Base-by-base conservation (phyloP, 2,329 filamentous ascomycete species). In the Pestalotiopsis sp. region DNA sequence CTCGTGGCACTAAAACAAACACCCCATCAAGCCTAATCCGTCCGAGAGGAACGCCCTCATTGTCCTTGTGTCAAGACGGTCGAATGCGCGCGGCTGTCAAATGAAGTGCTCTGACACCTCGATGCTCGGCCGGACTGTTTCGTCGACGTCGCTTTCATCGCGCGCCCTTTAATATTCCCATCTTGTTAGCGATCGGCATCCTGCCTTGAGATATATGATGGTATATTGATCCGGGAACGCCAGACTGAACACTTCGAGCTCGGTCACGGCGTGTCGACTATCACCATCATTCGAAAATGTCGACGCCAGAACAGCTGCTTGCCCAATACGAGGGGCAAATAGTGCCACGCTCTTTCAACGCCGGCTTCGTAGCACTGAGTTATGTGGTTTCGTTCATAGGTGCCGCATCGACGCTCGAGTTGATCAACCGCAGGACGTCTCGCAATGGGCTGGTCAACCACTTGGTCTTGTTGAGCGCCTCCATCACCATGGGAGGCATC, bases 301-400 rank as follows among this genome's bases (percentile, higher is more conserved):
- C 75, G 61, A 70, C 69, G 27, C 36, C 68, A 6, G 73, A 74
- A 23, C 74, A 80, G 14, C 72, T 85, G 31, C 74, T 85, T 39
- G 72, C 74, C 38, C 70, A 80, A 70, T 86, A 85, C 70, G 71
- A 83, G 70, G 84, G 82, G 25, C 76, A 82, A 57, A 75, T 86
- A 20, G 83, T 87, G 27, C 84, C 85, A 27, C 81, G 82, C 60
- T 80, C 80, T 64, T 90, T 86, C 78, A 83, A 85, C 70, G 80
- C 85, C 3, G 88, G 89, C 52, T 91, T 93, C 73, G 86, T 95
- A 13, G 85, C 91, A 27, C 84, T 93, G 72, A 96, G 93, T 76
- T 89, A 92, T 71, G 83, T 93, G 72, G 92, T 94, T 74, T 95
- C 93, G 75, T 84, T 93, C 41, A 86, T 94, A 71, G 94, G 94